Evolutionary conservation across 1,139 yeast genomes (phyloP), one percentile per base, ranked within the genome.

Genomic region (Hyphopichia buzzinii): DNA sequence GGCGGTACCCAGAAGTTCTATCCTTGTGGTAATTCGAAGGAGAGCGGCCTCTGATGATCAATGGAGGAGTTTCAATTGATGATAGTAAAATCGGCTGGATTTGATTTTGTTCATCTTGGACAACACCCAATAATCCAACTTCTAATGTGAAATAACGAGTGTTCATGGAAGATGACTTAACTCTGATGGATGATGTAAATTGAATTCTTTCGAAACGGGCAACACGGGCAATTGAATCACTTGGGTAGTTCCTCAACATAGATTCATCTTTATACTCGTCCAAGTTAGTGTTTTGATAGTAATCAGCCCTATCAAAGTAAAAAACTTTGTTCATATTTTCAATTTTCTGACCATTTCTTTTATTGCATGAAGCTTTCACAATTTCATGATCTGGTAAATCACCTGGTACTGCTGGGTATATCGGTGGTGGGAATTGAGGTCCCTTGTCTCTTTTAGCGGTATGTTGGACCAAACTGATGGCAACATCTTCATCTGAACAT

Each of bases 391-490:
- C 67, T 0, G 87, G 86, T 30, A 81, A 57, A 16, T 61, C 64
- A 0, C 84, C 79, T 2, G 84, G 83, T 10, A 80, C 72, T 2
- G 79, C 71, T 2, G 84, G 80, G 44, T 70, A 74, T 8, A 74
- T 64, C 21, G 81, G 80, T 0, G 86, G 85, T 4, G 75, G 62
- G 43, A 73, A 70, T 53, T 80, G 86, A 0, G 87, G 87, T 0
- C 87, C 88, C 49, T 77, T 77, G 48, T 81, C 87, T 46, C 88
- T 62, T 54, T 81, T 81, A 1, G 87, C 82, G 0, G 88, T 81
- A 46, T 81, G 87, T 46, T 81, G 87, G 17, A 81, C 70, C 43
- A 81, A 63, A 24, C 64, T 62, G 21, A 79, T 74, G 13, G 67
- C 61, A 3, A 67, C 64, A 27, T 62, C 69, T 35, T 77, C 80